A percentile compares a stretch with the other conserved stretches of the same genome.
These are phyloP conservation scores for Excoecaria cochinchinensis DNA, from an alignment of 345 rosid species.

Conservation along the genomic window DNA sequence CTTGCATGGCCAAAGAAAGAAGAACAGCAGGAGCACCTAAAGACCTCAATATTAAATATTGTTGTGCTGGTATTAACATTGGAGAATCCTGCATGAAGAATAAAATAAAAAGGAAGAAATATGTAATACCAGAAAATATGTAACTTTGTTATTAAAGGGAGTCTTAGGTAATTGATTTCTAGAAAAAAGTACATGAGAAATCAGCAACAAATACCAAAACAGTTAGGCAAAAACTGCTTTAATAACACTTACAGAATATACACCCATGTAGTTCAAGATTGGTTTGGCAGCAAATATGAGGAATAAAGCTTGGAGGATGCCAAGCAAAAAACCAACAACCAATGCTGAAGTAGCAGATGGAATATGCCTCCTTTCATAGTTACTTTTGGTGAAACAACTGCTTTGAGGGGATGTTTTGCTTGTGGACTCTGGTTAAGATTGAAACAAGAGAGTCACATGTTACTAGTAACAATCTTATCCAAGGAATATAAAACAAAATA, in stretches of 20 bases:
- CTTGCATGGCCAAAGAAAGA: conserved; percentile 37
- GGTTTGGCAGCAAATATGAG: conserved; percentile 25
- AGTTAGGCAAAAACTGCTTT: not conserved
- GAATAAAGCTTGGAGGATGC: conserved; percentile 21
- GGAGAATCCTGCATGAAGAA: conserved; percentile 27
- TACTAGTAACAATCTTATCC: not conserved
- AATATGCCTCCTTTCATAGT: conserved; percentile 23
- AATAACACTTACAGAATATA: conserved; percentile 22
- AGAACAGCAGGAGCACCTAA: conserved; percentile 37
- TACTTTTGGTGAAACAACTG: not conserved
- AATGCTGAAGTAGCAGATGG: conserved; percentile 39
- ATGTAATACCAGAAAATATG: not conserved
- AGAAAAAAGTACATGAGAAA: not conserved
- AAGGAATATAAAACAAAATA: not conserved
- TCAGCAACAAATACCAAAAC: not conserved
- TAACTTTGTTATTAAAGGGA: not conserved
- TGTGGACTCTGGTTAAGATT: conserved; percentile 22
- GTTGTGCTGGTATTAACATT: conserved; percentile 31
- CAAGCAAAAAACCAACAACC: conserved; percentile 31
- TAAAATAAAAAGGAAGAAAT: too few species aligned
- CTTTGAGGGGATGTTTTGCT: conserved; percentile 14
- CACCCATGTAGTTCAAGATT: conserved; percentile 27
- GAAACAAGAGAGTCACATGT: not conserved
- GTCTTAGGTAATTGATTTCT: not conserved
- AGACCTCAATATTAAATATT: conserved; percentile 29